A percentile compares a stretch with the other conserved stretches of the same genome.
phyloP scores from a whole-genome alignment of 1,284 basidiomycete genomes.

The Ustilago shanxiensis region DNA sequence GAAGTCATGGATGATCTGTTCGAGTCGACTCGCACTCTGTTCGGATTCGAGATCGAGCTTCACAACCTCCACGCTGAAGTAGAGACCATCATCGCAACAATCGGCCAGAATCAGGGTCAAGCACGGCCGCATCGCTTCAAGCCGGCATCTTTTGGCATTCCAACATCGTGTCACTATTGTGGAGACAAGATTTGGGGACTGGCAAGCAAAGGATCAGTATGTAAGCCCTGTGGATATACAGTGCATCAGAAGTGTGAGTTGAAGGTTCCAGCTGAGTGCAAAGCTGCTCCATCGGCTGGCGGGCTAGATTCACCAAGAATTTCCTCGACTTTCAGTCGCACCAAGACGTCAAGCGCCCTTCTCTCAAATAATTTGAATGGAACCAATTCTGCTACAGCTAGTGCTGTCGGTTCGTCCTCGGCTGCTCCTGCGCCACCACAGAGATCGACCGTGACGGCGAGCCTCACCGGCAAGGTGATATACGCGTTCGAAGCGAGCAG shows the following conservation, averaged over 20 bases:
- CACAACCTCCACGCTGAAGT: slow-evolving; percentile 46
- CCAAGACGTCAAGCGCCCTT: slow-evolving; percentile 25
- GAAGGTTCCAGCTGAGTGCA: slow-evolving; percentile 60
- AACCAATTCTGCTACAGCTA: background rate
- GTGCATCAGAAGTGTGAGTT: slow-evolving; percentile 62
- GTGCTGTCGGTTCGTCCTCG: background rate
- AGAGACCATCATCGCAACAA: slow-evolving; percentile 34
- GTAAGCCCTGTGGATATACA: slow-evolving; percentile 60
- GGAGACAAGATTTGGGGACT: slow-evolving; percentile 58
- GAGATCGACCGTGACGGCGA: background rate
- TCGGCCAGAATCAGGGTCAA: slow-evolving; percentile 51
- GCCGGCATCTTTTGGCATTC: slow-evolving; percentile 56
- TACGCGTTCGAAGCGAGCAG: slow-evolving; percentile 55
- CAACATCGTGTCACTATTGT: slow-evolving; percentile 57
- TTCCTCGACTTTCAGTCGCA: background rate
- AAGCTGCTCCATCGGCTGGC: slow-evolving; percentile 26
- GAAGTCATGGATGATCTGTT: slow-evolving; percentile 59
- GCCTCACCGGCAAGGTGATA: slow-evolving; percentile 26
- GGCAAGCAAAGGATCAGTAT: slow-evolving; percentile 51
- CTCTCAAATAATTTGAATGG: background rate
- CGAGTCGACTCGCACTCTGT: slow-evolving; percentile 30
- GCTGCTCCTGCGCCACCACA: background rate
- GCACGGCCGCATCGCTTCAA: slow-evolving; percentile 59
- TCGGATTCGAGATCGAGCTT: slow-evolving; percentile 46
- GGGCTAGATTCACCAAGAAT: slow-evolving; percentile 1